Conservation (phyloP, 202 grass and related monocot genomes). For the Bolboschoenoplectus hybrid region DNA sequence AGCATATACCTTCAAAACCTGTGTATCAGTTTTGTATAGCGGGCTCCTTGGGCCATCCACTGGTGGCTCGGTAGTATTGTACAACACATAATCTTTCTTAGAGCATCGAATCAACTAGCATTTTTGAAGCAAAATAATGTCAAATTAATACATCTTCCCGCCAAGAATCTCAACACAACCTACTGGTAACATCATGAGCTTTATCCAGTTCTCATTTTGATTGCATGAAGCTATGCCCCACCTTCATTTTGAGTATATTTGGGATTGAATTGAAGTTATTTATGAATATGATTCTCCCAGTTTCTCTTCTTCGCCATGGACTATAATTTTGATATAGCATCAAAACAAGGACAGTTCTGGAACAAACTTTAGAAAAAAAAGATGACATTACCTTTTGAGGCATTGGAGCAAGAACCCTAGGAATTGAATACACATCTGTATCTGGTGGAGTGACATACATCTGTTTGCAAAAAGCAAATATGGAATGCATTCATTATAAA, state of each 20-base stretch:
- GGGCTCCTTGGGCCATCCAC: slow-evolving; percentile 68
- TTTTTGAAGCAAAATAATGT: slow-evolving; percentile 32
- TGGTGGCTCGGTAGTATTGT: slow-evolving; percentile 77
- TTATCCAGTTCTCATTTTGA: neutral
- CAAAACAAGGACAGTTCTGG: neutral
- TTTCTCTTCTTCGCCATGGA: neutral
- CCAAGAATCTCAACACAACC: slow-evolving; percentile 1
- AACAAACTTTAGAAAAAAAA: slow-evolving; percentile 24
- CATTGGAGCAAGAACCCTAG: slow-evolving; percentile 76
- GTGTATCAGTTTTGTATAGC: slow-evolving; percentile 70
- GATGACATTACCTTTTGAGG: slow-evolving; percentile 57
- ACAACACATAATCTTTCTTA: slow-evolving; percentile 64
- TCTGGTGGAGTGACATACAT: slow-evolving; percentile 87
- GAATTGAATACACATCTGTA: slow-evolving; percentile 86
- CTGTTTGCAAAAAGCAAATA: slow-evolving; percentile 52
- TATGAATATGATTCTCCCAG: neutral
- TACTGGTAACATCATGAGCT: neutral
- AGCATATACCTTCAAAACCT: slow-evolving; percentile 77
- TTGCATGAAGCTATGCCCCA: neutral
- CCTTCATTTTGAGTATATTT: neutral
- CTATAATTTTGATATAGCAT: neutral
- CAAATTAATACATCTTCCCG: neutral
- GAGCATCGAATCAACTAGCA: slow-evolving; percentile 67
- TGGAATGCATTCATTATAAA: neutral
- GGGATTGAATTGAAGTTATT: neutral